Evolutionary conservation across 768 basidiomycete species (phyloP).

Genomic region (Lentinula guzmanii): DNA sequence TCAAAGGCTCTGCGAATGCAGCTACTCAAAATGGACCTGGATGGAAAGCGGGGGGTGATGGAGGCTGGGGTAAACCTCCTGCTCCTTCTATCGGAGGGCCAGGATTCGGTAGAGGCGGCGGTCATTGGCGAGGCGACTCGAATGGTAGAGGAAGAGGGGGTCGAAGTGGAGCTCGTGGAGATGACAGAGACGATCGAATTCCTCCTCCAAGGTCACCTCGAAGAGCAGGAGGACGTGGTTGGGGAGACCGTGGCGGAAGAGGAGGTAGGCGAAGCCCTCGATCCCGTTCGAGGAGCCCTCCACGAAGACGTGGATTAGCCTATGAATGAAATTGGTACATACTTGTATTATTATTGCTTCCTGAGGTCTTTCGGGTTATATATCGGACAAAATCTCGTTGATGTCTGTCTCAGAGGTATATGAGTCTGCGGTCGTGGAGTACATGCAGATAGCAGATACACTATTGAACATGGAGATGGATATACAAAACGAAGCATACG

Average conservation of each 20-base stretch:
- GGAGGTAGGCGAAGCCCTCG: slow-evolving; percentile 34
- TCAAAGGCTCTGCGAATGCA: slow-evolving; percentile 36
- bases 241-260: slow-evolving; percentile 33
- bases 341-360: background rate
- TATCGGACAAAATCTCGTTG: too few species aligned
- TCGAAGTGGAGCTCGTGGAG: slow-evolving; percentile 29
- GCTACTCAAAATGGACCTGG: slow-evolving; percentile 25
- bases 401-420: background rate
- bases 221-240: slow-evolving; percentile 30
- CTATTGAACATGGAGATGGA: background rate
- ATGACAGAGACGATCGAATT: slow-evolving; percentile 36
- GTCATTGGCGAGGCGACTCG: slow-evolving; percentile 74
- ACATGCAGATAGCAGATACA: background rate
- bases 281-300: slow-evolving; percentile 32
- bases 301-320: slow-evolving; percentile 21
- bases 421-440: too few species aligned
- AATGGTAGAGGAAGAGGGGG: slow-evolving; percentile 41
- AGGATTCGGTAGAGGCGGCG: slow-evolving; percentile 46
- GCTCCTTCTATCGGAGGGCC: slow-evolving; percentile 15
- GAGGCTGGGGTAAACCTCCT: slow-evolving; percentile 41
- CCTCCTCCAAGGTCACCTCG: slow-evolving; percentile 46
- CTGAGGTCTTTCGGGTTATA: background rate
- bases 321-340: background rate
- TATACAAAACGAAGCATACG: background rate
- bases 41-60: slow-evolving; percentile 28